phyloP scores from a whole-genome alignment of 2,329 filamentous ascomycete genomes.

The Colletotrichum aenigma region DNA sequence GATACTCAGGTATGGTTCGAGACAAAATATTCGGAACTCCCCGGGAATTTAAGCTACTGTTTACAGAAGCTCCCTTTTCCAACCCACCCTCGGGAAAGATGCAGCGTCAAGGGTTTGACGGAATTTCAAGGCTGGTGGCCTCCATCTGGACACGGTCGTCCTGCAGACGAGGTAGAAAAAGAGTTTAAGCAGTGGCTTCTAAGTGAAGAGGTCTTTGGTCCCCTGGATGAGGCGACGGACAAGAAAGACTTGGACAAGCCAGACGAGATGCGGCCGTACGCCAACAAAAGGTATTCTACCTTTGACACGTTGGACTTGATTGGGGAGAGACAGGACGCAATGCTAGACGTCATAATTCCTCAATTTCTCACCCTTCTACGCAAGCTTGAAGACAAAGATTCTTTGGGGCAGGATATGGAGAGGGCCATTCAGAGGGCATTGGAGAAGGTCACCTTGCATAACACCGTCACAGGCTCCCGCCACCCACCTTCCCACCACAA shows the following conservation, averaged over 20 bases:
- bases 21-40: not conserved
- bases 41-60: not conserved
- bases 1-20: not conserved
- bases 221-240: not conserved
- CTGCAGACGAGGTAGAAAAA: not conserved
- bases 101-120: accelerated
- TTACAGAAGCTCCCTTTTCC: not conserved
- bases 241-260: not conserved
- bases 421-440: not conserved
- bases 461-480: not conserved
- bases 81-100: not conserved
- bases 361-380: not conserved
- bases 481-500: not conserved
- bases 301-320: not conserved
- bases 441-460: not conserved
- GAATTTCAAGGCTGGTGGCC: not conserved
- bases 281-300: not conserved
- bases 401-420: not conserved
- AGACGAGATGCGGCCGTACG: not conserved
- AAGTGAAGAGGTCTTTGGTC: not conserved
- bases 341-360: not conserved
- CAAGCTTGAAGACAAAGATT: not conserved
- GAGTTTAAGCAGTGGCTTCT: not conserved
- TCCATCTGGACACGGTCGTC: not conserved
- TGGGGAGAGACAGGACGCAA: not conserved